Evolutionary conservation across 2,329 filamentous ascomycete genomes (phyloP).

Genomic region (Pseudogymnoascus sp.): DNA sequence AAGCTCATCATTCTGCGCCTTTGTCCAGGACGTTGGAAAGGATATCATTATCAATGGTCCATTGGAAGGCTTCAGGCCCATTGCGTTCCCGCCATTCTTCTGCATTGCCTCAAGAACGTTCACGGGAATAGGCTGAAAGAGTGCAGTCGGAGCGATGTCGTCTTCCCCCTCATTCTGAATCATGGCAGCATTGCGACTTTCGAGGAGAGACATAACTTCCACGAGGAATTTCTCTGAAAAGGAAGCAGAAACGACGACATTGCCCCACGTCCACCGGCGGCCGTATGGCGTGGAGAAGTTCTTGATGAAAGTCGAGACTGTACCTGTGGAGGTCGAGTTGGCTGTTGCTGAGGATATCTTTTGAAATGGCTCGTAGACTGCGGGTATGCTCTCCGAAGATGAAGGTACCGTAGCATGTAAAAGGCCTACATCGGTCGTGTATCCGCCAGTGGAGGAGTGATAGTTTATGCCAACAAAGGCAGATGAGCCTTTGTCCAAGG

Average conservation of each 20-base stretch:
- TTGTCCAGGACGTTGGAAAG: background rate
- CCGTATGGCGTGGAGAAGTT: background rate
- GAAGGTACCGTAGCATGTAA: background rate
- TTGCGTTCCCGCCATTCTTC: background rate
- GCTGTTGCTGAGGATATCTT: background rate
- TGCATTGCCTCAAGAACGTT: background rate
- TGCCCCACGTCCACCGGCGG: background rate
- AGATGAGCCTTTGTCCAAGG: background rate
- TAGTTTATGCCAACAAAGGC: background rate
- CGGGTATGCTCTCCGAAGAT: background rate
- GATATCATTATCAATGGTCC: slow-evolving; percentile 10
- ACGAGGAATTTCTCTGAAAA: background rate
- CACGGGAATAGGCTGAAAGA: background rate
- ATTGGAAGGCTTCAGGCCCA: background rate
- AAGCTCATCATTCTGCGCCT: background rate
- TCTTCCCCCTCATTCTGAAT: background rate
- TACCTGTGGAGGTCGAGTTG: background rate
- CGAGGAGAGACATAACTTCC: background rate
- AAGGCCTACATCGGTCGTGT: background rate
- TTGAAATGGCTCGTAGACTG: background rate
- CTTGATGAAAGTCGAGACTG: background rate
- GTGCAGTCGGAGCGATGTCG: background rate
- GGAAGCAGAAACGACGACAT: background rate
- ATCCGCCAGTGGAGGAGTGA: background rate
- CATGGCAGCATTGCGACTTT: background rate